Evolutionary conservation across 192 early-diverging fungal species (phyloP), one percentile per base, ranked within the genome.

Genomic region (Gryganskiella cystojenkinii): DNA sequence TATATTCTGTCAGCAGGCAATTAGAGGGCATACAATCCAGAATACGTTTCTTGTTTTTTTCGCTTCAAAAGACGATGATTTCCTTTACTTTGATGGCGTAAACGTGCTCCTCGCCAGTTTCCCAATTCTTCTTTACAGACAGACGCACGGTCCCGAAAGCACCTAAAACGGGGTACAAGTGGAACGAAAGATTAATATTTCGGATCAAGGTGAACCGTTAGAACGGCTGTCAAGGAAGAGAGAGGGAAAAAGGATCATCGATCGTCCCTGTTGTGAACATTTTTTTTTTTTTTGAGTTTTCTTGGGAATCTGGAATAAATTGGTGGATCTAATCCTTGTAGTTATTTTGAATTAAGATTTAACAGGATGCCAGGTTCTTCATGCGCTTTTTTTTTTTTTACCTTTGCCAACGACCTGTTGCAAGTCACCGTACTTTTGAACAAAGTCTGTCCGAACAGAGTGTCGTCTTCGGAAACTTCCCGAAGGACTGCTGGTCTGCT

Each of bases 381-480:
- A n/a, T n/a, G 25, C 5, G 10, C 25, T 22, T 0, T 24, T 15
- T 10, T 8, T 13, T 14, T 24, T 2, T 4, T 60, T 75, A 67
- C 64, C 63, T 75, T 75, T 75, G 28, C 71, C 71, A 42, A 75
- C 43, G 55, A 75, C 40, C 52, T 75, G 71, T 58, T 75, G 71
- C 34, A 75, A 30, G 24, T 75, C 71, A n/a, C 71, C 71, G n/a
- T 75, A 75, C 24, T 67, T 75, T 25, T 56, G 57, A 3, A 61
- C 52, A 67, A 75, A 75, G 45, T 67, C 71, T 4, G 14, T 31
- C 24, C 65, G 65, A 22, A 67, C 49, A 14, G 63, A 14, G 33
- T 57, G 7, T 49, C 56, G 24, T 20, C 50, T 35, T 28, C 51
- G 64, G 20, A 43, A 15, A 10, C 24, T 61, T 25, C 56, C n/a